Percentiles rank a stretch among this genome's conserved stretches.
phyloP scores from a whole-genome alignment of 2,329 filamentous ascomycete genomes.

The Claviceps humidiphila region DNA sequence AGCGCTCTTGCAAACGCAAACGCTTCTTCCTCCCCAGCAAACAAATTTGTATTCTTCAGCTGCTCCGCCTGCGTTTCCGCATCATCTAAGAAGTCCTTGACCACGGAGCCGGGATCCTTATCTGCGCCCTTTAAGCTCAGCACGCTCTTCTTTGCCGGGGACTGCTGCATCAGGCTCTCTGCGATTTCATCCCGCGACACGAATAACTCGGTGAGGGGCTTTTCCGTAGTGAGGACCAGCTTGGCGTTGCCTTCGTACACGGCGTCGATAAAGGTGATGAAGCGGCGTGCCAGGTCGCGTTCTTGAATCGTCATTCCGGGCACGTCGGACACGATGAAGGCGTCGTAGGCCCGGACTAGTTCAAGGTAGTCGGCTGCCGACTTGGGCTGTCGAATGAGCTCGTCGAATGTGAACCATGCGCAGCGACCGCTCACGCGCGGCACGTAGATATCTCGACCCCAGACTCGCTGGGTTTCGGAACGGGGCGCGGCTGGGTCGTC shows the following conservation, averaged over 20 bases:
- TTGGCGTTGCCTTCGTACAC: conserved; percentile 91
- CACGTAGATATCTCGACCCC: conserved; percentile 82
- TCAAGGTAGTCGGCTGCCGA: conserved; percentile 94
- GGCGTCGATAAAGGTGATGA: conserved; percentile 96
- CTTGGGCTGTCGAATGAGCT: conserved; percentile 78
- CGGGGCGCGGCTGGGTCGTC: conserved; percentile 41
- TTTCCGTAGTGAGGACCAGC: conserved; percentile 80
- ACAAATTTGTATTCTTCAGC: conserved; percentile 75
- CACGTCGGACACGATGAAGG: conserved; percentile 83
- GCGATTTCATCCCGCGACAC: conserved; percentile 58
- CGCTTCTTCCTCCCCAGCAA: conserved; percentile 87
- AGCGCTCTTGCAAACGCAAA: conserved; percentile 91
- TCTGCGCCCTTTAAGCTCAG: conserved; percentile 4
- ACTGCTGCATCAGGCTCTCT: conserved; percentile 31
- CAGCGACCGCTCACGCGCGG: conserved; percentile 78
- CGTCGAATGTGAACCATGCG: conserved; percentile 84
- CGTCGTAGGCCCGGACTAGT: conserved; percentile 76
- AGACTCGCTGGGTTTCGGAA: conserved; percentile 67
- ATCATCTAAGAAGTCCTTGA: conserved; percentile 73
- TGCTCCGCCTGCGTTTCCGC: conserved; percentile 72
- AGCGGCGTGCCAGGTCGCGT: conserved; percentile 77
- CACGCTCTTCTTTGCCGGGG: conserved; percentile 11
- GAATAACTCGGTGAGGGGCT: conserved; percentile 77
- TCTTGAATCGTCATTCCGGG: conserved; percentile 82
- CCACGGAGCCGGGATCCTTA: conserved; percentile 11